Evolutionary conservation across 192 early-diverging fungal genomes (phyloP), one percentile per base, ranked within the genome.

Genomic region (Coemansia sp.): DNA sequence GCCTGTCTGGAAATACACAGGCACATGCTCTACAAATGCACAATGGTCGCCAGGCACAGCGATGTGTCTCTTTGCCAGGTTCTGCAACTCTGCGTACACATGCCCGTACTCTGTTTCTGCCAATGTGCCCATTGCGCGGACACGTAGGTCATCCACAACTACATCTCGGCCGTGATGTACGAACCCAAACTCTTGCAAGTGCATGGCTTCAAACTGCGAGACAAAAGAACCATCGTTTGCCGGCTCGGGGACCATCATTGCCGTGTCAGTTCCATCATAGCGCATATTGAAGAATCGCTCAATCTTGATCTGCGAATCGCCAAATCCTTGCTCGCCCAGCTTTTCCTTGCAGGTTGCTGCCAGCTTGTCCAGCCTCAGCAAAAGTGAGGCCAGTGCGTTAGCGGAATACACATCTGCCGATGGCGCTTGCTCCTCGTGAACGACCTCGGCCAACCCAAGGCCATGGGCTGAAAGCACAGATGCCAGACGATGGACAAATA

Each of bases 391-490:
- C 9, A 90, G 54, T 1, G 84, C 62, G 8, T 42, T 55, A 9
- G 66, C 61, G 5, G 75, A 73, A 45, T 86, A 82, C 17, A 61
- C 74, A 34, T 86, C 79, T 4, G 87, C 85, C 46, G 87, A 85
- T 14, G 97, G 95, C 45, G 89, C 88, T 72, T 95, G 95, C 4
- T 89, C 84, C 67, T 99, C 97, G 62, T 95, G 87, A 6, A 97
- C 95, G 19, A 94, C 90, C 70, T 96, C 93, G 2, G 97, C 95
- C 20, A 96, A 76, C 0, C 86, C 84, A 36, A 96, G 77, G 7
- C 97, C 97, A 79, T 92, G 94, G 0, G 97, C 95, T 17, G 93
- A 95, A n/a, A 99, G 81, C 35, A 99, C 92, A 2, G 95, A 92
- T 2, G 90, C 90, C 74, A 95, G 84, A 14, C 87, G 85, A 77